Conservation (phyloP, 306 rosid genomes). For the Leucaena leucocephala region DNA sequence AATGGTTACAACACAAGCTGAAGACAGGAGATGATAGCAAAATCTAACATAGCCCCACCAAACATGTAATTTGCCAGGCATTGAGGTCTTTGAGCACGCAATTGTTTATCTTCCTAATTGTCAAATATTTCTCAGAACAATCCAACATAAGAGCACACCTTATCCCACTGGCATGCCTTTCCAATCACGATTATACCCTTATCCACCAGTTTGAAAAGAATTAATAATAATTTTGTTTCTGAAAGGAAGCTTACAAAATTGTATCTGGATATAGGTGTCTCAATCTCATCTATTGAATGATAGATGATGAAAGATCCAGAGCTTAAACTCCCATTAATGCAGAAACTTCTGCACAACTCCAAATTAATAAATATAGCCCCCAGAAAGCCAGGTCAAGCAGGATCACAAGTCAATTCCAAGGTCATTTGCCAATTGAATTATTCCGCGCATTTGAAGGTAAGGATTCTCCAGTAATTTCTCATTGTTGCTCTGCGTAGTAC, state of each 20-base stretch:
- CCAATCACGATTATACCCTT: constrained; percentile 32
- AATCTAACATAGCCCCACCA: constrained; percentile 50
- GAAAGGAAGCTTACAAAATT: constrained; percentile 36
- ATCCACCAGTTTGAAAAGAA: constrained; percentile 44
- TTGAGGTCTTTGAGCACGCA: constrained; percentile 22
- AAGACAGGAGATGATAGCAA: constrained; percentile 39
- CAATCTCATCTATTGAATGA: constrained; percentile 36
- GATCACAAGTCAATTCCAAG: constrained; percentile 76
- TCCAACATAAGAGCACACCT: constrained; percentile 37
- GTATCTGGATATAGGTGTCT: constrained; percentile 37
- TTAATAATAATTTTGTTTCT: constrained; percentile 34
- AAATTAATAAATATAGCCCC: constrained; percentile 43
- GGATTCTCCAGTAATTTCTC: constrained; percentile 99
- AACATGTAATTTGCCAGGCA: constrained; percentile 39
- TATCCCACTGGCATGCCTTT: constrained; percentile 38
- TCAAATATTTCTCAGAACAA: constrained; percentile 36
- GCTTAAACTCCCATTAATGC: constrained; percentile 36
- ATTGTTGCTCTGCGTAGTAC: constrained; percentile 79
- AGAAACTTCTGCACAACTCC: constrained; percentile 41
- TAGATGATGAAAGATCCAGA: constrained; percentile 33
- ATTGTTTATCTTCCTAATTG: constrained; percentile 13
- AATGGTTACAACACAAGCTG: constrained; percentile 42
- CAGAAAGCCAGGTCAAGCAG: constrained; percentile 40
- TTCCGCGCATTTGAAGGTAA: constrained; percentile 99
- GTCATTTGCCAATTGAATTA: constrained; percentile 93